Base-by-base conservation (phyloP, 1,284 basidiomycete genomes). In the Puccinia triticina region DNA sequence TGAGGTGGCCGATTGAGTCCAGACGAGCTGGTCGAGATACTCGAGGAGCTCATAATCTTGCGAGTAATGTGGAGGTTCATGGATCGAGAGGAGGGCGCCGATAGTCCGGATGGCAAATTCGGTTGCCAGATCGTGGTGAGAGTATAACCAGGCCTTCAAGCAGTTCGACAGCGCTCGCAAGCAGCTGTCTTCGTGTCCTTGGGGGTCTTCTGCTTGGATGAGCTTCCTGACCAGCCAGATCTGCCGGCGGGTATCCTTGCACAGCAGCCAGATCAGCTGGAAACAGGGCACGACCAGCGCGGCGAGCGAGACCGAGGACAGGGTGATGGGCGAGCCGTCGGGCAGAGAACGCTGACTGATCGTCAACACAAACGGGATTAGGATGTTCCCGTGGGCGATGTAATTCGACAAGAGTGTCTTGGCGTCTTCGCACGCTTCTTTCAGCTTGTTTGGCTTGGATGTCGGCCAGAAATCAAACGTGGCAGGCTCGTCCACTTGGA, bases 261-360 rank as follows among this genome's bases (percentile, higher is more conserved):
- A 81, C n/a, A 81, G 26, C n/a, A 81, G 46, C 79, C 79, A 81
- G 37, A 81, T 81, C 46, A 81, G 48, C 40, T 81, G 79, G 48
- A 81, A 73, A 53, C 79, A 81, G 29, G 79, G 79, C 7, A 74
- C 79, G 26, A 74, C 32, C 14, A 74, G 53, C 23, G 73, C 79
- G 40, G 79, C 79, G 37, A 61, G 66, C 26, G 77, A 69, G 55
- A 48, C 29, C 14, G 69, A 72, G 5, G 66, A 59, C 1, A 72
- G 43, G 2, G 59, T 32, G 55, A 57, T 61, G n/a, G 26, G n/a
- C 23, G 48, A 40, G 69, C 23, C 66, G 23, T 57, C 53, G 12
- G 48, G 23, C 14, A 59, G 29, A 37, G 55, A 81, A 11, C 32
- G 37, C 23, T 71, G 69, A 46, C 57, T 81, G 79, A 81, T 64